phyloP scores from a whole-genome alignment of 148 eudicot species.

The Dysphania ambrosioides region DNA sequence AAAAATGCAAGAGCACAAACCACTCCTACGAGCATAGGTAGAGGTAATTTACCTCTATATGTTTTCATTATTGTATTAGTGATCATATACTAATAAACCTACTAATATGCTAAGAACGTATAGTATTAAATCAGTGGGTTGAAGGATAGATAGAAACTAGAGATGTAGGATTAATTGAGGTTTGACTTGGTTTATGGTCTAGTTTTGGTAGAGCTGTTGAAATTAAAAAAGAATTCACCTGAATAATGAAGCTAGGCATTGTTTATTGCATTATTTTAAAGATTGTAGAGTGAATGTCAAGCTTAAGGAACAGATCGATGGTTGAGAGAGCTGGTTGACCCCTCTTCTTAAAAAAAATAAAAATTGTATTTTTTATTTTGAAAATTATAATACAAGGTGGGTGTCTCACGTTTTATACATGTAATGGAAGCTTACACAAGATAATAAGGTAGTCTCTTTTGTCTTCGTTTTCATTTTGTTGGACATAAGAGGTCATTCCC shows the following conservation, averaged over 20 bases:
- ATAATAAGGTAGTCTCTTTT: no score
- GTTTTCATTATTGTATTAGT: constrained; percentile 33
- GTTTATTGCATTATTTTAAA: constrained; percentile 18
- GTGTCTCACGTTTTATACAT: constrained; percentile 28
- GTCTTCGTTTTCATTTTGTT: neutral
- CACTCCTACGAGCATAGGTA: constrained; percentile 39
- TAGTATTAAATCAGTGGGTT: neutral
- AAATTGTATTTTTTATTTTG: neutral
- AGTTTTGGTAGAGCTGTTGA: neutral
- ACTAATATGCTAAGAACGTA: no score
- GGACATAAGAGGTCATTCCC: neutral
- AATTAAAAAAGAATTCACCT: constrained; percentile 13
- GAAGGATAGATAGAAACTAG: neutral
- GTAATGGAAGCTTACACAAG: neutral
- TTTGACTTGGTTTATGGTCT: neutral
- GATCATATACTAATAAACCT: no score
- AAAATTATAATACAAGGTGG: constrained; percentile 12
- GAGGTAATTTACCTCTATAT: constrained; percentile 38
- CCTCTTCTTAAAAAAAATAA: neutral
- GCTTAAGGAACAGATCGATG: constrained; percentile 56
- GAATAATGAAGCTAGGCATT: constrained; percentile 28
- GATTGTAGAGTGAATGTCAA: constrained; percentile 74
- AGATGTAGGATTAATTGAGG: neutral
- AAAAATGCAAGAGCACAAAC: constrained; percentile 50
- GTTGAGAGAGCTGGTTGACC: constrained; percentile 16